Conservation (phyloP, 495 filamentous ascomycete genomes). For the Aspergillus kassunensis region DNA sequence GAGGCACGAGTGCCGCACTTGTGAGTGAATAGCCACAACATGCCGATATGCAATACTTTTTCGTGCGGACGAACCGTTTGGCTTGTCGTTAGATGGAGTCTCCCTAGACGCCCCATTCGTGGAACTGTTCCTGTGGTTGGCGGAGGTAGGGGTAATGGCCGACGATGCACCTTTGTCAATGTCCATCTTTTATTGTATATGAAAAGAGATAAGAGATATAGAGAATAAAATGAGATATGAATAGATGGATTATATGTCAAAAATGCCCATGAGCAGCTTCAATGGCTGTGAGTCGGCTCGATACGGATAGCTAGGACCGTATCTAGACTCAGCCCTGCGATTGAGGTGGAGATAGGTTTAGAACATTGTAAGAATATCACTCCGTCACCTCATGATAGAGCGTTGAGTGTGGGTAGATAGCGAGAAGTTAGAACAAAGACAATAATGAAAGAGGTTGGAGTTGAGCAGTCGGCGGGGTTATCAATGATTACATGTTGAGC, state of each 20-base stretch:
- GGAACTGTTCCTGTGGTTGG: not conserved
- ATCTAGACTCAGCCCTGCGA: constrained; percentile 1
- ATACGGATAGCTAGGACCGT: not conserved
- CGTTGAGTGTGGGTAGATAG: not conserved
- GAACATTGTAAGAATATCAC: too few species aligned
- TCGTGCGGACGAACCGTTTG: not conserved
- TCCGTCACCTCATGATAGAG: too few species aligned
- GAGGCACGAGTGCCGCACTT: constrained; percentile 68
- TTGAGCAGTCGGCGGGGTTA: constrained; percentile 17
- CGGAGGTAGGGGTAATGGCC: not conserved
- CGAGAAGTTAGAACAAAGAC: constrained; percentile 1
- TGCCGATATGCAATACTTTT: constrained; percentile 70
- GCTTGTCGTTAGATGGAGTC: not conserved
- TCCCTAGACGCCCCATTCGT: constrained; percentile 3
- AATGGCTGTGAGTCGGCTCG: constrained; percentile 2
- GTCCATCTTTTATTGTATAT: too few species aligned
- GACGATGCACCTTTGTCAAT: not conserved
- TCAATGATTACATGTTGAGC: constrained; percentile 14
- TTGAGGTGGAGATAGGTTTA: constrained; percentile 17
- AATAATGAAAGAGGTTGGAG: not conserved
- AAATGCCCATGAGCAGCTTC: not conserved
- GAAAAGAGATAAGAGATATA: not conserved
- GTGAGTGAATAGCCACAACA: constrained; percentile 77
- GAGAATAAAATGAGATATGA: not conserved
- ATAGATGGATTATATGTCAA: not conserved